A percentile compares a stretch with the other conserved stretches of the same genome.
Conservation (phyloP, 108 stramenopile species). For the Conticribra guillardii region DNA sequence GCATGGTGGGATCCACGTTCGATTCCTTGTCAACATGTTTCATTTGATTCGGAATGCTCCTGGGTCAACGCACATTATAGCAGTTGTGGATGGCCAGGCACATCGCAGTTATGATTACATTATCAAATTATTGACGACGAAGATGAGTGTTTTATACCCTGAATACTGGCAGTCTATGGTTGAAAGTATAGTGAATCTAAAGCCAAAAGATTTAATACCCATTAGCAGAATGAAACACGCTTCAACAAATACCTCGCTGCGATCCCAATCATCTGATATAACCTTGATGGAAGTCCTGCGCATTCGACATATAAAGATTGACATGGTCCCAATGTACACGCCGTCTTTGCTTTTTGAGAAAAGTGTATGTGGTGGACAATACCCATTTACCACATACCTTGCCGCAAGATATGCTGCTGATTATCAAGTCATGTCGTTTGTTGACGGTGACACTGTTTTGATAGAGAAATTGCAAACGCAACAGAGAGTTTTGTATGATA, state of each 20-base stretch:
- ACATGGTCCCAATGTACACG: slow-evolving; percentile 19
- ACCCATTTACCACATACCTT: slow-evolving; percentile 19
- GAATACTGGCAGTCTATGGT: slow-evolving; percentile 6
- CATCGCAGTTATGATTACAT: slow-evolving; percentile 16
- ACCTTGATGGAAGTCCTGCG: slow-evolving; percentile 17
- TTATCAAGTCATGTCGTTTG: slow-evolving; percentile 34
- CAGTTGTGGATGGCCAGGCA: slow-evolving; percentile 32
- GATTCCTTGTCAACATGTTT: slow-evolving; percentile 22
- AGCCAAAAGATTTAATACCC: slow-evolving; percentile 19
- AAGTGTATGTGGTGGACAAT: slow-evolving; percentile 28
- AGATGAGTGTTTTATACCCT: slow-evolving; percentile 1
- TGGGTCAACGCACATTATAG: slow-evolving; percentile 26
- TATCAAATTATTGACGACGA: slow-evolving; percentile 6
- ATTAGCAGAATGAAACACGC: background rate
- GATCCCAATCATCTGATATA: background rate
- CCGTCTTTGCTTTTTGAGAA: slow-evolving; percentile 23
- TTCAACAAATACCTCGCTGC: background rate
- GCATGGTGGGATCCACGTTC: slow-evolving; percentile 13
- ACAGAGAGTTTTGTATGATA: slow-evolving; percentile 22
- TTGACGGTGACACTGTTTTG: slow-evolving; percentile 31
- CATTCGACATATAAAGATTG: slow-evolving; percentile 22
- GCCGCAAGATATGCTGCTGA: slow-evolving; percentile 32
- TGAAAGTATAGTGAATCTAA: background rate
- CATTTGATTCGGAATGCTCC: slow-evolving; percentile 35
- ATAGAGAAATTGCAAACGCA: slow-evolving; percentile 12